Evolutionary conservation across 768 basidiomycete species (phyloP).

Genomic region (Mrakia frigida): DNA sequence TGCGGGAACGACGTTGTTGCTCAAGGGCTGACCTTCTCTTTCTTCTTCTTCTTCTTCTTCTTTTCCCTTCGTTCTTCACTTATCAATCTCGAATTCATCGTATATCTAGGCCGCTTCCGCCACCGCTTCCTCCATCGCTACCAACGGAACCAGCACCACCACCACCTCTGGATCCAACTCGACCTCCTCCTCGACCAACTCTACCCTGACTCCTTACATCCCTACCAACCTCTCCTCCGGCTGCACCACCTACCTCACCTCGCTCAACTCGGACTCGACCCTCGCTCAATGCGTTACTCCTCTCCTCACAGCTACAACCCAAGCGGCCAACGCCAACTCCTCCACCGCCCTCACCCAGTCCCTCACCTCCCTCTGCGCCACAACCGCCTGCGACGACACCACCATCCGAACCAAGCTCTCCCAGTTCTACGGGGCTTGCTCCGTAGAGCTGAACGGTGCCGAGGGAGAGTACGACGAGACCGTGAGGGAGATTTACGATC

Average conservation of each 20-base stretch:
- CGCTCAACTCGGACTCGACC: slow-evolving; percentile 56
- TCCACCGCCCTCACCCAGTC: slow-evolving; percentile 31
- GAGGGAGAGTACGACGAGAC: slow-evolving; percentile 43
- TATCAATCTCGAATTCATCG: no score
- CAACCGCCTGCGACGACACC: slow-evolving; percentile 47
- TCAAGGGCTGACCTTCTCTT: no score
- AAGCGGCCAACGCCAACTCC: slow-evolving; percentile 41
- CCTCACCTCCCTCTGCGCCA: slow-evolving; percentile 56
- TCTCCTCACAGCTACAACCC: slow-evolving; percentile 45
- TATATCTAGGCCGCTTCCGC: background rate
- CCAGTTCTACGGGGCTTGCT: slow-evolving; percentile 66
- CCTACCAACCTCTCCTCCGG: slow-evolving; percentile 32
- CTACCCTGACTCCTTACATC: slow-evolving; percentile 17
- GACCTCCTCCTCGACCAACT: slow-evolving; percentile 17
- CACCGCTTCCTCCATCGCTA: background rate
- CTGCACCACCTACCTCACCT: slow-evolving; percentile 56
- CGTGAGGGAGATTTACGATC: slow-evolving; percentile 69
- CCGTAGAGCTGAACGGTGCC: slow-evolving; percentile 57
- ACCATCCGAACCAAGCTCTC: slow-evolving; percentile 60
- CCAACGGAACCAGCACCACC: background rate
- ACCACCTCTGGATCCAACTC: background rate
- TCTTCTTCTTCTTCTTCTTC: no score
- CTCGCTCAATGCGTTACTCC: slow-evolving; percentile 50
- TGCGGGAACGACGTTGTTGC: no score
- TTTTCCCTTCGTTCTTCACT: no score